Percentiles rank a stretch among this genome's conserved stretches.
phyloP scores from a whole-genome alignment of 148 eudicot species.

The Fagopyrum homotropicum region DNA sequence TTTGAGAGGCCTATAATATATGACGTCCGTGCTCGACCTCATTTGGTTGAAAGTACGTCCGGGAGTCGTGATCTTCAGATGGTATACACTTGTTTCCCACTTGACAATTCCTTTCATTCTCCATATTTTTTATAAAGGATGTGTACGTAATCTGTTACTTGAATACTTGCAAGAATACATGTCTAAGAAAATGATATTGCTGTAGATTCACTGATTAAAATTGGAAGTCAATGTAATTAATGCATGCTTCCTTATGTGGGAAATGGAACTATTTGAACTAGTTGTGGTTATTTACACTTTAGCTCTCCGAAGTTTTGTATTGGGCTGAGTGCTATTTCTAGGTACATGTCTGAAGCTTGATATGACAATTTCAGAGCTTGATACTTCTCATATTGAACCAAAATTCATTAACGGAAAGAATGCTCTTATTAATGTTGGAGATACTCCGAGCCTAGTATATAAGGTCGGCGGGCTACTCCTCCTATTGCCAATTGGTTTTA shows the following conservation, averaged over 20 bases:
- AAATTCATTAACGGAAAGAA: too few species aligned
- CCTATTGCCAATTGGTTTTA: too few species aligned
- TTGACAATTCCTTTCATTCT: background rate
- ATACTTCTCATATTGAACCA: background rate
- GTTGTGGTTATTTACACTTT: background rate
- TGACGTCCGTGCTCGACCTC: conserved; percentile 94
- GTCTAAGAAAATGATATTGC: background rate
- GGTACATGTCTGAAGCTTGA: background rate
- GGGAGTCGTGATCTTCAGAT: conserved; percentile 99
- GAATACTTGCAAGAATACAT: background rate
- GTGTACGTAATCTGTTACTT: background rate
- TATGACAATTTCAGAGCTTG: background rate
- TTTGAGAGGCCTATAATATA: conserved; percentile 88
- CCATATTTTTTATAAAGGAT: background rate
- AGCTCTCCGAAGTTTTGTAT: background rate
- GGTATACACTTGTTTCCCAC: conserved; percentile 33
- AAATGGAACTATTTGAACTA: background rate
- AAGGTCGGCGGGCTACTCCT: too few species aligned
- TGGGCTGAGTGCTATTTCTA: background rate
- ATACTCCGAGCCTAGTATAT: too few species aligned
- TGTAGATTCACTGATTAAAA: background rate
- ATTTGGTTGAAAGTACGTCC: conserved; percentile 85
- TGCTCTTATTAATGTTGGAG: too few species aligned
- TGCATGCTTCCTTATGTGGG: background rate
- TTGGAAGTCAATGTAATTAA: background rate